These are phyloP conservation scores for Arabidopsis arenosa DNA, from an alignment of 345 rosid species.

Conservation along the genomic window DNA sequence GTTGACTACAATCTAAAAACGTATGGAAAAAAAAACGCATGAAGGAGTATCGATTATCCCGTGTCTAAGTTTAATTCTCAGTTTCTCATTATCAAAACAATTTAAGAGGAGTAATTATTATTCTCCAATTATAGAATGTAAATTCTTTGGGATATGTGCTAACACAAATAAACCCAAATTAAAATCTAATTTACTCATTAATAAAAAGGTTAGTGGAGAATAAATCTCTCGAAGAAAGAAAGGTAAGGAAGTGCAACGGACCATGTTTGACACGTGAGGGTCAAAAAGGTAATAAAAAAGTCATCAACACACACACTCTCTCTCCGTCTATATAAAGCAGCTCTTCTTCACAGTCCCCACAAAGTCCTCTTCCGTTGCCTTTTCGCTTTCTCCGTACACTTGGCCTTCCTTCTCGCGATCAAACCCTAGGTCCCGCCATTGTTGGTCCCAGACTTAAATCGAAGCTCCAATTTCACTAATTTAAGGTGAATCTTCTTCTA, in stretches of 20 bases:
- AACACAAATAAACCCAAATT: not conserved
- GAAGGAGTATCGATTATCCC: too few species aligned
- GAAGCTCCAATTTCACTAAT: not conserved
- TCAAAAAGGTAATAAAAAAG: constrained; percentile 2
- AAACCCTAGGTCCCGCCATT: constrained; percentile 21
- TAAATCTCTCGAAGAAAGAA: not conserved
- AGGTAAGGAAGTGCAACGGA: not conserved
- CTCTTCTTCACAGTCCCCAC: not conserved
- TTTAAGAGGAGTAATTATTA: too few species aligned
- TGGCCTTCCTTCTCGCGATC: not conserved
- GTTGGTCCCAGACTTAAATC: not conserved
- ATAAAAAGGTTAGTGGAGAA: not conserved
- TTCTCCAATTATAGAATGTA: too few species aligned
- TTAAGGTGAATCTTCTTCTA: too few species aligned
- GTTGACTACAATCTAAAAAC: too few species aligned
- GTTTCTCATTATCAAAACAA: too few species aligned
- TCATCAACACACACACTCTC: not conserved
- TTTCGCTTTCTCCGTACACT: constrained; percentile 1
- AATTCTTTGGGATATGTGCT: not conserved
- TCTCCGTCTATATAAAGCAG: constrained; percentile 1
- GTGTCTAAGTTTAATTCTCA: too few species aligned
- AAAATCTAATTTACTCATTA: not conserved
- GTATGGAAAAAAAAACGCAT: too few species aligned
- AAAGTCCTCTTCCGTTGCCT: not conserved
- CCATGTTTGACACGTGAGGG: not conserved